A percentile compares a stretch with the other conserved stretches of the same genome.
Evolutionary conservation across 768 basidiomycete genomes (phyloP).

Genomic region (Suillus hirtellus): DNA sequence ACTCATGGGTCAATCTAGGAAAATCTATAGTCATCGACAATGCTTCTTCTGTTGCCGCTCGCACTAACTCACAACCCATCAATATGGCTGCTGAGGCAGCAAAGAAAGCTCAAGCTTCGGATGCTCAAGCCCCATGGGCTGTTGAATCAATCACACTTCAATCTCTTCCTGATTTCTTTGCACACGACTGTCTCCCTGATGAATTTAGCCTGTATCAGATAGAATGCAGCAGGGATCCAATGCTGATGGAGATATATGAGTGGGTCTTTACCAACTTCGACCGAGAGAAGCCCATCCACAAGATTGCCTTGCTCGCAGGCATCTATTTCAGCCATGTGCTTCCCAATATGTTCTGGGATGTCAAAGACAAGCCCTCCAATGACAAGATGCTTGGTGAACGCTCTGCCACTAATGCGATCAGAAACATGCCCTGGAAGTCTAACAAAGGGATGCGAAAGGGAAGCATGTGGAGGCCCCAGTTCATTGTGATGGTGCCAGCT

Average conservation of each 20-base stretch:
- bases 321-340: not conserved
- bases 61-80: accelerated
- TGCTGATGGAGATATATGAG: not conserved
- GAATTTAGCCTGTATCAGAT: not conserved
- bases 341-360: not conserved
- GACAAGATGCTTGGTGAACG: accelerated
- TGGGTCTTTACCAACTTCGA: not conserved
- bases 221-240: not conserved
- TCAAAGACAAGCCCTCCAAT: not conserved
- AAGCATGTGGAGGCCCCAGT: not conserved
- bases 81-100: not conserved
- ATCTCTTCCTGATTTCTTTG: not conserved
- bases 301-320: not conserved
- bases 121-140: not conserved
- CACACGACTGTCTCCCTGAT: not conserved
- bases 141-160: not conserved
- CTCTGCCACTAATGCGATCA: accelerated
- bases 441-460: not conserved
- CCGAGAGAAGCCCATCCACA: not conserved
- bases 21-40: not conserved
- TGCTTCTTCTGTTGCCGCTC: accelerated
- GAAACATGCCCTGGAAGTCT: not conserved
- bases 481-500: not conserved
- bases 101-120: not conserved
- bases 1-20: not conserved